Evolutionary conservation across 805 yeast genomes (phyloP).

Genomic region (Sungouiozyma ichnusensis): DNA sequence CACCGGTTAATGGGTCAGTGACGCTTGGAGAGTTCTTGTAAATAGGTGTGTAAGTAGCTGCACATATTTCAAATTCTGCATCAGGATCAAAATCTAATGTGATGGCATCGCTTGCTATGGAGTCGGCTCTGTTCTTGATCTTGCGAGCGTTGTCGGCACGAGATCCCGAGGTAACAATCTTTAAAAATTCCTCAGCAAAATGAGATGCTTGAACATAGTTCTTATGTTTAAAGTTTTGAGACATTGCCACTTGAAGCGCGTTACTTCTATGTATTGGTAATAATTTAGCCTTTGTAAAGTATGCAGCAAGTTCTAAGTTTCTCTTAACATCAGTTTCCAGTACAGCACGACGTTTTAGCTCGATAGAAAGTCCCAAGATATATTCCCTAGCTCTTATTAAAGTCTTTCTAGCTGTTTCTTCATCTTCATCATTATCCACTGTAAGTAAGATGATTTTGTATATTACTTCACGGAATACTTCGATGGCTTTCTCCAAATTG

Average conservation of each 20-base stretch:
- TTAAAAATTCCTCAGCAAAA: slow-evolving; percentile 77
- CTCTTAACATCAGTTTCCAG: slow-evolving; percentile 66
- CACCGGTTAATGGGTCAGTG: slow-evolving; percentile 80
- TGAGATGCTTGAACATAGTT: slow-evolving; percentile 81
- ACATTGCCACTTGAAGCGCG: slow-evolving; percentile 92
- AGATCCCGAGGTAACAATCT: slow-evolving; percentile 58
- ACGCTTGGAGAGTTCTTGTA: slow-evolving; percentile 62
- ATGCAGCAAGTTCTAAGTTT: slow-evolving; percentile 89
- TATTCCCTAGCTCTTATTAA: slow-evolving; percentile 75
- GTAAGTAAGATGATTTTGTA: slow-evolving; percentile 63
- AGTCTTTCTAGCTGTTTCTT: slow-evolving; percentile 60
- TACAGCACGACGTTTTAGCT: slow-evolving; percentile 74
- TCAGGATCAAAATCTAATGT: slow-evolving; percentile 89
- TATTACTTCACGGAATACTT: slow-evolving; percentile 65
- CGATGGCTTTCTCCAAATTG: slow-evolving; percentile 73
- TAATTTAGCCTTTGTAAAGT: slow-evolving; percentile 78
- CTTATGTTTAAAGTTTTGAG: slow-evolving; percentile 78
- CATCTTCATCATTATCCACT: slow-evolving; percentile 67
- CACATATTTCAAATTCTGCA: slow-evolving; percentile 85
- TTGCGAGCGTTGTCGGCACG: slow-evolving; percentile 84
- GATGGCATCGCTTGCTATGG: slow-evolving; percentile 72
- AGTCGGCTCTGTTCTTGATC: slow-evolving; percentile 70
- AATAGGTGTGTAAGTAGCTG: slow-evolving; percentile 78
- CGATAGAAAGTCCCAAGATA: slow-evolving; percentile 85
- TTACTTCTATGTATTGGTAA: slow-evolving; percentile 75